phyloP scores from a whole-genome alignment of 371 early-diverging fungal species.

The Dichotomocladium elegans region DNA sequence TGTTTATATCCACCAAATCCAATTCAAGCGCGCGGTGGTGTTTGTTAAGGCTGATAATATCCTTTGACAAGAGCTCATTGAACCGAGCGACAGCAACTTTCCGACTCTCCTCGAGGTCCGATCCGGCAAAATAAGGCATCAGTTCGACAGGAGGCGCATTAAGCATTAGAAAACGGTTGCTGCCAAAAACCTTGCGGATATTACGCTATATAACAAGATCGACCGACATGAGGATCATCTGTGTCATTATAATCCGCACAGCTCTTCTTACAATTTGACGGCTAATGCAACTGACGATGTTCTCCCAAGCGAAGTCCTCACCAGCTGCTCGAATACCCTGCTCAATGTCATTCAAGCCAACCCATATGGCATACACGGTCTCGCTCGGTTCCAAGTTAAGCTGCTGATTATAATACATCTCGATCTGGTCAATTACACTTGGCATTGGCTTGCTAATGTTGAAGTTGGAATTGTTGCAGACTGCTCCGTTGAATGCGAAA shows the following conservation, averaged over 20 bases:
- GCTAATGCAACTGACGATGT: slow-evolving; percentile 29
- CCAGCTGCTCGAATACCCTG: slow-evolving; percentile 8
- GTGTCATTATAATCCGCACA: background rate
- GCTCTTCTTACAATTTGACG: slow-evolving; percentile 26
- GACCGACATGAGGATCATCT: background rate
- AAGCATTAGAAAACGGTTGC: slow-evolving; percentile 30
- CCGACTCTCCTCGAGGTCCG: slow-evolving; percentile 7
- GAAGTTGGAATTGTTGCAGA: slow-evolving; percentile 28
- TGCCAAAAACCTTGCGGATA: slow-evolving; percentile 31
- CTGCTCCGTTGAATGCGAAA: slow-evolving; percentile 43
- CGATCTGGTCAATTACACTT: slow-evolving; percentile 40
- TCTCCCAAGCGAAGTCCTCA: background rate
- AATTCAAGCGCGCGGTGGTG: slow-evolving; percentile 25
- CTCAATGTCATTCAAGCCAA: slow-evolving; percentile 38
- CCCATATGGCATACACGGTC: slow-evolving; percentile 37
- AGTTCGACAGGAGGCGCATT: slow-evolving; percentile 33
- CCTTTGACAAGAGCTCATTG: slow-evolving; percentile 19
- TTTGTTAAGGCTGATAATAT: slow-evolving; percentile 24
- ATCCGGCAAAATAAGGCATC: slow-evolving; percentile 29
- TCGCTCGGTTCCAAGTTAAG: slow-evolving; percentile 29
- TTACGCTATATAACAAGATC: slow-evolving; percentile 28
- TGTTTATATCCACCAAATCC: slow-evolving; percentile 27
- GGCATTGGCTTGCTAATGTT: slow-evolving; percentile 15
- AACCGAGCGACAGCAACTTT: slow-evolving; percentile 20
- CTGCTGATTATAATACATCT: slow-evolving; percentile 36